phyloP scores from a whole-genome alignment of 2,329 filamentous ascomycete species.

The Aspergillus pseudonomiae region DNA sequence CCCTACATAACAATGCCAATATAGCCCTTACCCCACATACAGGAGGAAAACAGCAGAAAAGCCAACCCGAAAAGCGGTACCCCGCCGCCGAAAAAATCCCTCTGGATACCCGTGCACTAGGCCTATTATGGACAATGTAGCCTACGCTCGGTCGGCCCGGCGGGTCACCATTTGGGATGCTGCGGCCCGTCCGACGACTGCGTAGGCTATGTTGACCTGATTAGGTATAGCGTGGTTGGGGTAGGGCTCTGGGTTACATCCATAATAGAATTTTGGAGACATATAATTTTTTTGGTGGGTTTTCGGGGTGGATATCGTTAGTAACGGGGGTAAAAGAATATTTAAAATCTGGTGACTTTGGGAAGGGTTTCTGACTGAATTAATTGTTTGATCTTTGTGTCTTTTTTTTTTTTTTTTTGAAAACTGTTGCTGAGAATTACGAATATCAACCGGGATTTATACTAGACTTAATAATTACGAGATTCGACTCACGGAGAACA shows the following conservation, averaged over 20 bases:
- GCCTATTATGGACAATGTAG: background rate
- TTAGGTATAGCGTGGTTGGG: background rate
- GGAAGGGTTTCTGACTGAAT: background rate
- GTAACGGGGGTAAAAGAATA: background rate
- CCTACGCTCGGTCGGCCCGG: background rate
- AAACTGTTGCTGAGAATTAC: background rate
- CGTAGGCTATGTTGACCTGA: background rate
- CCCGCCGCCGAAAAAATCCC: background rate
- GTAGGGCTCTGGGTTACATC: too few relatives aligned
- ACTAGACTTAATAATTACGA: background rate
- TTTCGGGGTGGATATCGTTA: background rate
- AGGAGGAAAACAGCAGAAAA: background rate
- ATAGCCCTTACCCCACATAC: background rate
- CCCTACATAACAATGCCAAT: background rate
- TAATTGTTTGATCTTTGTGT: background rate
- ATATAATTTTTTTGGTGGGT: background rate
- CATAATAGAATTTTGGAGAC: background rate
- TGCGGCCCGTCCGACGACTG: background rate
- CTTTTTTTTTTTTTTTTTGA: background rate
- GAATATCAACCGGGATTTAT: background rate
- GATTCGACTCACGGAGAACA: background rate
- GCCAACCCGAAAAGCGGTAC: background rate
- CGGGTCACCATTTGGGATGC: background rate
- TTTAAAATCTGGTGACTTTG: background rate
- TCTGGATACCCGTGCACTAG: background rate